Base-by-base conservation (phyloP, 441 rosid genomes). In the Jatropha podagrica region DNA sequence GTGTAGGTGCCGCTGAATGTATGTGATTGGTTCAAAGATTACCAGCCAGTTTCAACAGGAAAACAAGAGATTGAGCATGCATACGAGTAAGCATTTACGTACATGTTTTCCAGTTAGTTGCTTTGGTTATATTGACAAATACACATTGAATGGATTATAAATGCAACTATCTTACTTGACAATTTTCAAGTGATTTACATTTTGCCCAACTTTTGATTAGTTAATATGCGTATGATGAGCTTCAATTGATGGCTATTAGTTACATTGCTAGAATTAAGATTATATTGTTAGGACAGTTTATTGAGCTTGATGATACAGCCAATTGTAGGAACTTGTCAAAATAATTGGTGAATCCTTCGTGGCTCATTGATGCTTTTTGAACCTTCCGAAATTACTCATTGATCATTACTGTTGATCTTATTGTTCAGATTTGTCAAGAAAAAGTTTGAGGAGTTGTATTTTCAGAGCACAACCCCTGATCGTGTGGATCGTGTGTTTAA, bases 1-100 rank as follows among this genome's bases (percentile, higher is more conserved):
- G 15, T 70, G 49, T 80, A 94, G 97, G 98, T 91, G 63, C 97
- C 97, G 0, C 78, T 94, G 78, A 92, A 87, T 76, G 93, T 68
- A 42, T 96, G 99, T 37, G 92, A 89, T 73, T 96, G 99, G 99
- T 92, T 92, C 84, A 88, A 86, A 83, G 97, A 96, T 84, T 96
- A 94, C 76, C 94, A 92, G 84, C 95, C 92, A 15, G 86, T 83
- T 63, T 92, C 98, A 26, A 85, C 91, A 0, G 97, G 97, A 78
- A 96, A 91, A 76, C 96, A 94, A 83, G 98, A 92, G 88, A 86
- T 88, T 0, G 98, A 96, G 77, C 93, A 92, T 74, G 99, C 97
- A 41, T 92, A 96, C n/a, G 98, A 92, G 97, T 93, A 91, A 88
- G 92, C 44, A 9, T 74, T 52, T 68, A 15, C 27, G 12, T 18